A percentile compares a stretch with the other conserved stretches of the same genome.
phyloP scores from a whole-genome alignment of 176 grass and related monocot genomes.

The Zizania latifolia region DNA sequence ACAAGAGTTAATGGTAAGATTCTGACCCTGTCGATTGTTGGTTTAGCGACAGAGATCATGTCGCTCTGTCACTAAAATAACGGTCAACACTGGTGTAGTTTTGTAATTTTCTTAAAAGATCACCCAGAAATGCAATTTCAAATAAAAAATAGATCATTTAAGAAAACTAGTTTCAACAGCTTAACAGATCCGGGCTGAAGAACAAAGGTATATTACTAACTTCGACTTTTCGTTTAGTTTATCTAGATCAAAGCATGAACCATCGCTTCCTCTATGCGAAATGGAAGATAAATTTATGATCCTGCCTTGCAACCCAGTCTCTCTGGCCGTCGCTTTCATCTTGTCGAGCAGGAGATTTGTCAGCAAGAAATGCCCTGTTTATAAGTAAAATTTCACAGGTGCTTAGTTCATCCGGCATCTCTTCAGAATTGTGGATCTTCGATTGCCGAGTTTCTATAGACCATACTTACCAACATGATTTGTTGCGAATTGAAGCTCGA shows the following conservation, averaged over 20 bases:
- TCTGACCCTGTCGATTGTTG: too few relatives aligned
- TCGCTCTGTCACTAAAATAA: too few relatives aligned
- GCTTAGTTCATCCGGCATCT: background rate
- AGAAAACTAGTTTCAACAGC: too few relatives aligned
- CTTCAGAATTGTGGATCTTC: background rate
- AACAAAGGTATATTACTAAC: slow-evolving; percentile 9
- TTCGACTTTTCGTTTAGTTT: slow-evolving; percentile 46
- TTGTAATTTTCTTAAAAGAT: too few relatives aligned
- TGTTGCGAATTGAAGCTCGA: slow-evolving; percentile 58
- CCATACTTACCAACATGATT: slow-evolving; percentile 53
- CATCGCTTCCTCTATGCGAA: slow-evolving; percentile 38
- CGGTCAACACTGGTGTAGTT: too few relatives aligned
- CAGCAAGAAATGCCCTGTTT: slow-evolving; percentile 73
- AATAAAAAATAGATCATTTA: too few relatives aligned
- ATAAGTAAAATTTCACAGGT: background rate
- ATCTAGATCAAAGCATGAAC: slow-evolving; percentile 38
- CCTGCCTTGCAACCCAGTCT: slow-evolving; percentile 61
- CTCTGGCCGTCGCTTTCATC: slow-evolving; percentile 53
- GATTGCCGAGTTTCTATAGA: background rate
- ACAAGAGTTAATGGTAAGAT: too few relatives aligned
- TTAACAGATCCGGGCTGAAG: background rate
- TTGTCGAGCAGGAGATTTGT: slow-evolving; percentile 58
- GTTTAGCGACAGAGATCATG: too few relatives aligned
- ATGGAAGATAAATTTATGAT: slow-evolving; percentile 61
- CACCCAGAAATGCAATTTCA: too few relatives aligned